These are phyloP conservation scores for Exophiala calicioides DNA, from an alignment of 2,329 filamentous ascomycete species.

Conservation along the genomic window DNA sequence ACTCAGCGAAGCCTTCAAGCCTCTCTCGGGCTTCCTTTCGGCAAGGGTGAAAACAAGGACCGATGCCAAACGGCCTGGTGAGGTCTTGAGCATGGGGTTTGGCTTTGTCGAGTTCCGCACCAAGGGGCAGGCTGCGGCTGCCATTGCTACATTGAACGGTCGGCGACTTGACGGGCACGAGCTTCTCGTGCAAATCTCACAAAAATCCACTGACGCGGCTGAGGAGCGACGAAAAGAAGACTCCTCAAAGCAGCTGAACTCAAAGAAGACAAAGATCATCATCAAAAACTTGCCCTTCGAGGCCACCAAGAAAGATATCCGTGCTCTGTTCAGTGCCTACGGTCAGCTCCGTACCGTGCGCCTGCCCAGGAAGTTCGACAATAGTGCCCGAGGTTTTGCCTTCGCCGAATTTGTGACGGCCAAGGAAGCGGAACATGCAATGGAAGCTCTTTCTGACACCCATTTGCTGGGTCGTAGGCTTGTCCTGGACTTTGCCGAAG, in stretches of 20 bases:
- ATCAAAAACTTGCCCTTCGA: slow-evolving; percentile 99
- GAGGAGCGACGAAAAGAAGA: slow-evolving; percentile 84
- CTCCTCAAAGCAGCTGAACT: slow-evolving; percentile 74
- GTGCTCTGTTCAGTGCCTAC: slow-evolving; percentile 81
- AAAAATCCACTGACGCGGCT: slow-evolving; percentile 82
- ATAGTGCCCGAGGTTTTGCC: slow-evolving; percentile 84
- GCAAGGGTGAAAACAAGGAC: slow-evolving; percentile 90
- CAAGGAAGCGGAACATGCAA: slow-evolving; percentile 85
- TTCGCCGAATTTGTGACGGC: slow-evolving; percentile 95
- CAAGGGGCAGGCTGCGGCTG: slow-evolving; percentile 75
- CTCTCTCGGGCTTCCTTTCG: slow-evolving; percentile 83
- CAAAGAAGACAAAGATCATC: slow-evolving; percentile 84
- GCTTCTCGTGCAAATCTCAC: slow-evolving; percentile 80
- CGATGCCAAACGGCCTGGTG: slow-evolving; percentile 85
- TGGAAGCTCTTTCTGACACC: slow-evolving; percentile 87
- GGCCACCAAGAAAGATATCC: slow-evolving; percentile 87
- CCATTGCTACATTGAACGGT: slow-evolving; percentile 82
- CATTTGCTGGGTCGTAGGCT: slow-evolving; percentile 88
- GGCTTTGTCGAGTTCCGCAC: slow-evolving; percentile 88
- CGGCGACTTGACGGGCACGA: slow-evolving; percentile 84
- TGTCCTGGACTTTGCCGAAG: slow-evolving; percentile 87
- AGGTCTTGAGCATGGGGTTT: slow-evolving; percentile 94
- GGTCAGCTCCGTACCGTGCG: slow-evolving; percentile 90
- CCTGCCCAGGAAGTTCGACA: slow-evolving; percentile 92
- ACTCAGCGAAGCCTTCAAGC: slow-evolving; percentile 74